These are phyloP conservation scores for Aulographum hederae DNA, from an alignment of 2,329 filamentous ascomycete genomes.

Conservation along the genomic window DNA sequence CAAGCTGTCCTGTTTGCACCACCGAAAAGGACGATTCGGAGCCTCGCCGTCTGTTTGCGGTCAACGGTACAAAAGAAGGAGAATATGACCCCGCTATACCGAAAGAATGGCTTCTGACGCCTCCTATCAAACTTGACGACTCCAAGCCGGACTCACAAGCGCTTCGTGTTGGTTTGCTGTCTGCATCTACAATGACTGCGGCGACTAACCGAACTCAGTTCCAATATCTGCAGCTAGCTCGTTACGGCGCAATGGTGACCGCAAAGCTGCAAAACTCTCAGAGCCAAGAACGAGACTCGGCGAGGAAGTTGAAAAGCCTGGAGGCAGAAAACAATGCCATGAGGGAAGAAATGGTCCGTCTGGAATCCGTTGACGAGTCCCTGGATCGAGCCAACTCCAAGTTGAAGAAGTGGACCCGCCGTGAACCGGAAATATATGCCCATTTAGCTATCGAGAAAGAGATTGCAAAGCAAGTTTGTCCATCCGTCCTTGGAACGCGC, in stretches of 20 bases:
- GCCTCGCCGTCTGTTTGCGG: conserved; percentile 22
- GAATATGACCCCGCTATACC: conserved; percentile 26
- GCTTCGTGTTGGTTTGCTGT: too few relatives aligned
- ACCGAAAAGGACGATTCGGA: conserved; percentile 16
- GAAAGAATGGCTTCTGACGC: conserved; percentile 21
- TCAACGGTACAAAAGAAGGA: conserved; percentile 23
- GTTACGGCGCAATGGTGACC: conserved; percentile 11
- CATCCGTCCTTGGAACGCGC: too few relatives aligned
- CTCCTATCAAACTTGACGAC: conserved; percentile 23
- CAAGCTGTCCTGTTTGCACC: conserved; percentile 26
- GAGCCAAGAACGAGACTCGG: conserved; percentile 5
- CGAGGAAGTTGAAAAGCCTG: conserved; percentile 2
- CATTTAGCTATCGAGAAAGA: neutral
- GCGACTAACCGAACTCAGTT: conserved; percentile 18
- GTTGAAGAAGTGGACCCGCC: conserved; percentile 9
- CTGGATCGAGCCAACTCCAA: neutral
- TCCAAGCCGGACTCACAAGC: conserved; percentile 14
- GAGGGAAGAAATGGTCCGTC: conserved; percentile 9
- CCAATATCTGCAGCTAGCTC: conserved; percentile 23
- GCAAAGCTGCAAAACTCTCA: neutral
- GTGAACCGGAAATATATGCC: conserved; percentile 13
- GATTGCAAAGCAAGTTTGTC: neutral
- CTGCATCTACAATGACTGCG: conserved; percentile 22
- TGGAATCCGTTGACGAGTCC: conserved; percentile 10
- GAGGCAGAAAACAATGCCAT: conserved; percentile 4